Evolutionary conservation across 371 early-diverging fungal species (phyloP), one percentile per base, ranked within the genome.

Genomic region (Gilbertella persicaria): DNA sequence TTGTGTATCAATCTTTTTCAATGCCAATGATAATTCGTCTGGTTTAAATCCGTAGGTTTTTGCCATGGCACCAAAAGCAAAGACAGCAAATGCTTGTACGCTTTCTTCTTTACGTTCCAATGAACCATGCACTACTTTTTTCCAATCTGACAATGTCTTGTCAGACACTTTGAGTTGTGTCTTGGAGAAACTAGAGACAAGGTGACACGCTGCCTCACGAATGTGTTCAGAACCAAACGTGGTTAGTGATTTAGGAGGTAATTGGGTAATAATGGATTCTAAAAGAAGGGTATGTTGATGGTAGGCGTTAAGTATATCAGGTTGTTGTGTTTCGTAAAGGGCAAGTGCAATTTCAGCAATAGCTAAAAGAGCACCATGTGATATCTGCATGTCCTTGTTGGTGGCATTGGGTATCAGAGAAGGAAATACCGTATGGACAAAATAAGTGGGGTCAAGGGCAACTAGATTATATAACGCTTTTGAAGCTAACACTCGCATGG

Each of bases 331-430:
- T 3, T 69, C 24, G 6, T 79, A 71, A 58, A 85, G 69, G 0
- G 88, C 82, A 28, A 85, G 64, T 35, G 79, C 80, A 19, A 91
- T 82, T 53, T 90, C 89, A 23, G 86, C 93, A 10, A 83, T 58
- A 0, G 90, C 80, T 16, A 92, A 60, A 28, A 93, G 55, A 1
- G 87, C 78, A 19, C 95, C 96, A 74, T 95, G 94, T 12, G 90
- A 85, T 14, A 79, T 65, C 25, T 78, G 67, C 61, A 92, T 58
- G 43, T 93, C 92, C 10, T 74, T 69, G 9, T 81, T 81, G 0
- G 62, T 58, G 0, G 84, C 67, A 50, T 66, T 70, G 0, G 82
- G 71, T 23, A 88, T 71, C 67, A 81, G 40, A 19, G 46, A 38
- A 5, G 66, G 66, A 8, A 91, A 63, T 35, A 80, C 74, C 7